These are phyloP conservation scores for Salix arbutifolia DNA, from an alignment of 345 rosid genomes.

Conservation along the genomic window DNA sequence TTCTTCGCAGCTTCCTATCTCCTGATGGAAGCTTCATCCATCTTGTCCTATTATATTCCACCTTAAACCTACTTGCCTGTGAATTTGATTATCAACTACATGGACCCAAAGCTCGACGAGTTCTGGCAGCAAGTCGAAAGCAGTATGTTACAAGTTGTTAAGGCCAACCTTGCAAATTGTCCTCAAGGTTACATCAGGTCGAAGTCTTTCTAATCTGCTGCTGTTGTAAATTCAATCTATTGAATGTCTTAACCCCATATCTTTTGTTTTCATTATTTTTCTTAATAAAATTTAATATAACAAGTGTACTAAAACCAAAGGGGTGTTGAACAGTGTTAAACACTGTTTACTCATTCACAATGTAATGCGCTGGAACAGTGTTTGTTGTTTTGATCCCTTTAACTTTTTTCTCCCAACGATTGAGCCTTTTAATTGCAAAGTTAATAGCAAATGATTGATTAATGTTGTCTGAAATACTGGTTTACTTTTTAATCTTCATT, in stretches of 20 bases:
- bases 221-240: constrained; percentile 15
- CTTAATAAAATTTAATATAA: not conserved
- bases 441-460: too few relatives aligned
- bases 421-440: too few relatives aligned
- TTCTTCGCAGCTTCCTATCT: constrained; percentile 31
- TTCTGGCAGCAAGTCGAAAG: not conserved
- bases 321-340: too few relatives aligned
- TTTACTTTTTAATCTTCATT: too few relatives aligned
- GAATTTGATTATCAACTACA: not conserved
- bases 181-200: constrained; percentile 3
- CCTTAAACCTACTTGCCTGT: not conserved
- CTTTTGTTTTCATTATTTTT: not conserved
- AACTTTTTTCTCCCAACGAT: too few relatives aligned
- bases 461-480: too few relatives aligned
- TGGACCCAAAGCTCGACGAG: not conserved
- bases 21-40: not conserved
- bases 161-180: not conserved
- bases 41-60: not conserved
- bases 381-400: too few relatives aligned
- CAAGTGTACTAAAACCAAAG: too few relatives aligned
- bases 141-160: not conserved
- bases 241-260: constrained; percentile 7
- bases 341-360: too few relatives aligned
- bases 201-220: constrained; percentile 6
- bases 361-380: too few relatives aligned